These are phyloP conservation scores for Pyrus hybrid DNA, from an alignment of 331 rosid species.

Conservation along the genomic window DNA sequence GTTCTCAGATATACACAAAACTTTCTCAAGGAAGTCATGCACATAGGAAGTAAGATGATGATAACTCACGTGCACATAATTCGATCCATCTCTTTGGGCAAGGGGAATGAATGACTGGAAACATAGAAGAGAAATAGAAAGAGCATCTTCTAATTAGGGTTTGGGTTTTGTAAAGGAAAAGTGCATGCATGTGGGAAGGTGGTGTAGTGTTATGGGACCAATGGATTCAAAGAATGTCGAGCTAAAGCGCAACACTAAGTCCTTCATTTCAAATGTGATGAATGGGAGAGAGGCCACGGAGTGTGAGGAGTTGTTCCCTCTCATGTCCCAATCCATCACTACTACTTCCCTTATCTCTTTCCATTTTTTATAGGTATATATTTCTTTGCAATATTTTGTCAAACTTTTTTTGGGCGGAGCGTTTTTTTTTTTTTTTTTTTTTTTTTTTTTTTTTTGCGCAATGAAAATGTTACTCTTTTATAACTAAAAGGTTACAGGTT, in stretches of 20 bases:
- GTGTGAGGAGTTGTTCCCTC: slow-evolving; percentile 3
- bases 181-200: neutral
- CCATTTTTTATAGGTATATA: neutral
- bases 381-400: no score
- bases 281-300: slow-evolving; percentile 19
- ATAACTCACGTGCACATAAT: slow-evolving; percentile 58
- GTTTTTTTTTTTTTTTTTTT: no score
- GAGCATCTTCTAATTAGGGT: neutral
- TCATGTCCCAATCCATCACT: neutral
- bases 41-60: slow-evolving; percentile 7
- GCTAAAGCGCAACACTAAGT: slow-evolving; percentile 48
- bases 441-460: no score
- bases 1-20: neutral
- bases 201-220: slow-evolving; percentile 36
- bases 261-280: slow-evolving; percentile 36
- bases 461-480: no score
- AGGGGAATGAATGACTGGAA: slow-evolving; percentile 1
- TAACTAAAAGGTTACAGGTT: no score
- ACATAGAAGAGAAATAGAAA: neutral
- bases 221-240: slow-evolving; percentile 44
- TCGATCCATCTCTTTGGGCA: slow-evolving; percentile 13
- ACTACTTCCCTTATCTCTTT: neutral
- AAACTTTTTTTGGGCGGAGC: no score
- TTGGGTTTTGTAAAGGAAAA: neutral
- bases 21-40: slow-evolving; percentile 14